These are phyloP conservation scores for Cocos nucifera DNA, from an alignment of 176 grass and related monocot genomes.

Conservation along the genomic window DNA sequence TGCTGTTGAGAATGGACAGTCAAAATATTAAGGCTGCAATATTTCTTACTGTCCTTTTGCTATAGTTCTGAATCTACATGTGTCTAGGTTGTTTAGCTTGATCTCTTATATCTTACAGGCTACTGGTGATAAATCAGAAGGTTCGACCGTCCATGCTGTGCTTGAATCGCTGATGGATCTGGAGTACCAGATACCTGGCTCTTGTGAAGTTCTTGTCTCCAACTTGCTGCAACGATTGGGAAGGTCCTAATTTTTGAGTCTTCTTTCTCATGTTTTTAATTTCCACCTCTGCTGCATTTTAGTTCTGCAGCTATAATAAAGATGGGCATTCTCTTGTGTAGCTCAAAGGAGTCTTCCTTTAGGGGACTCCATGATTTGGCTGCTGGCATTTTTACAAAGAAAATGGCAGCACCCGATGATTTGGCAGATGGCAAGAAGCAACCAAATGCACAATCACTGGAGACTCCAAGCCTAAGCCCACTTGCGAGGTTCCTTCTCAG, in stretches of 20 bases:
- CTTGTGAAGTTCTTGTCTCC: constrained; percentile 54
- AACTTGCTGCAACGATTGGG: constrained; percentile 60
- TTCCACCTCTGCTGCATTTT: not conserved
- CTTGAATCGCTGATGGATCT: constrained; percentile 74
- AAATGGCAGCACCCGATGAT: constrained; percentile 25
- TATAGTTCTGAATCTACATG: too few species aligned
- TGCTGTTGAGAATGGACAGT: too few species aligned
- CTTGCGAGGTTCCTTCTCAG: constrained; percentile 90
- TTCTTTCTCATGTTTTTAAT: constrained; percentile 7
- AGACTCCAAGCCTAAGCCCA: constrained; percentile 69
- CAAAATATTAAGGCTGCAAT: too few species aligned
- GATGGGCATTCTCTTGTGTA: constrained; percentile 13
- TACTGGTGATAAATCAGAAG: constrained; percentile 58
- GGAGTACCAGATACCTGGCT: constrained; percentile 75
- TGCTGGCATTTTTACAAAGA: constrained; percentile 46
- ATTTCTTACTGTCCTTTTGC: too few species aligned
- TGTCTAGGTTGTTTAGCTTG: too few species aligned
- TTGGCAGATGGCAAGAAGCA: constrained; percentile 41
- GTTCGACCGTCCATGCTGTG: constrained; percentile 34
- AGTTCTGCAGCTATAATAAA: not conserved
- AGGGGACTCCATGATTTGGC: constrained; percentile 59
- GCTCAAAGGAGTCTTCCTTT: constrained; percentile 63
- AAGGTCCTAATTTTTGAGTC: constrained; percentile 30
- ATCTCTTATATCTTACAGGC: constrained; percentile 31
- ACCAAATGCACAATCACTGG: constrained; percentile 30